Conservation (phyloP, 495 filamentous ascomycete genomes). For the Xylaria castorea region DNA sequence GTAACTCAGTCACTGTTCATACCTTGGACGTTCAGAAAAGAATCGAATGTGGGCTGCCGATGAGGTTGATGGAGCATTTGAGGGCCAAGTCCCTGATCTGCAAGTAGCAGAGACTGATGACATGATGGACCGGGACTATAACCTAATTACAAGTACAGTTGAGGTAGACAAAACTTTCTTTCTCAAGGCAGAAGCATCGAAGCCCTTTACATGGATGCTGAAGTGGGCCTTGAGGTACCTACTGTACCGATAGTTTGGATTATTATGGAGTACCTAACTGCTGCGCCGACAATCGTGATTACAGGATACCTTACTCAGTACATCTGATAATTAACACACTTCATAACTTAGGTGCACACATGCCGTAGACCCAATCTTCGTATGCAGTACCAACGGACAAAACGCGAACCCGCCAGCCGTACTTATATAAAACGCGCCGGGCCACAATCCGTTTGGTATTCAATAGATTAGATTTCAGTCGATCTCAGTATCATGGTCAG, state of each 20-base stretch:
- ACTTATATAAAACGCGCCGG: background rate
- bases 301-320: background rate
- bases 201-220: background rate
- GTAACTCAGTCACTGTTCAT: constrained; percentile 1
- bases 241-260: background rate
- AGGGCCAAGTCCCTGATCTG: constrained; percentile 11
- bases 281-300: constrained; percentile 21
- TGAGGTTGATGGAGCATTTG: background rate
- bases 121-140: constrained; percentile 8
- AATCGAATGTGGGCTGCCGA: constrained; percentile 6
- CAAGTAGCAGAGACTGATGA: constrained; percentile 3
- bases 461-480: background rate
- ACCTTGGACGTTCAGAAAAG: constrained; percentile 8
- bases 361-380: background rate
- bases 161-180: constrained; percentile 22
- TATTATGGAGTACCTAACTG: background rate
- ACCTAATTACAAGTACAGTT: constrained; percentile 18
- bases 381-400: background rate
- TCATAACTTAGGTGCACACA: background rate
- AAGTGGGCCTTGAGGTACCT: background rate
- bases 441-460: background rate
- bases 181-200: constrained; percentile 6
- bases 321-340: background rate
- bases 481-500: background rate
- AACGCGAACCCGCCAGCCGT: background rate